Percentiles rank a stretch among this genome's conserved stretches.
These are phyloP conservation scores for Brassica incana DNA, from an alignment of 345 rosid genomes.

Conservation along the genomic window DNA sequence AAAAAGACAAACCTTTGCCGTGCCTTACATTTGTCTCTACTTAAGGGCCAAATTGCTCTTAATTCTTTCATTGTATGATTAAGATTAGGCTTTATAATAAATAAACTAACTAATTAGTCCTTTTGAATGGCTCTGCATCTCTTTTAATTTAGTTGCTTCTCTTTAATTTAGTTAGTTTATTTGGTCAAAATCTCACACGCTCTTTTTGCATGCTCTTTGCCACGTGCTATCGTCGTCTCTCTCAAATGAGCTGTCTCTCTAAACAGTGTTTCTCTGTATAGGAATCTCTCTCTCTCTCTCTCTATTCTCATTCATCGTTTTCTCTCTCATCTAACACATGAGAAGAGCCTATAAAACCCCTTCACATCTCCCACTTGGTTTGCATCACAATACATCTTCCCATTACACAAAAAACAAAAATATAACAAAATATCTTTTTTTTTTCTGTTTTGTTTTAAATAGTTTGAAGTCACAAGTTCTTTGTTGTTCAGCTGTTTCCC, in stretches of 20 bases:
- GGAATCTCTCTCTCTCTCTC: conserved; percentile 13
- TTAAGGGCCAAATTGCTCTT: conserved; percentile 8
- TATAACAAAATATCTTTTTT: not conserved
- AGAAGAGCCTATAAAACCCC: conserved; percentile 39
- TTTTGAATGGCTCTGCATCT: not conserved
- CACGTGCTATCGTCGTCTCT: conserved; percentile 42
- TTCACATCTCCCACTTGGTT: conserved; percentile 33
- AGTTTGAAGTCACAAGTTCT: conserved; percentile 31
- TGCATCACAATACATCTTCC: conserved; percentile 29
- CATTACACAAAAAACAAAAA: not conserved
- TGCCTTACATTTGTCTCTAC: conserved; percentile 4
- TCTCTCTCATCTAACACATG: conserved; percentile 14
- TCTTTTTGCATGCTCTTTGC: conserved; percentile 41
- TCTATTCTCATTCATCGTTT: not conserved
- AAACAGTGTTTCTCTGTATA: conserved; percentile 27
- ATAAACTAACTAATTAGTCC: conserved; percentile 6
- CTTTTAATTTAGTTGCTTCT: not conserved
- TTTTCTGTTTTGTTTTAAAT: not conserved
- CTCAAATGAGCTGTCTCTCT: conserved; percentile 38
- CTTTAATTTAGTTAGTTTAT: conserved; percentile 3
- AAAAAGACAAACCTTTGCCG: not conserved
- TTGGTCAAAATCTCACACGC: conserved; percentile 40
- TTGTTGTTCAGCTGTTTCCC: conserved; percentile 32
- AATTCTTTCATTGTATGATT: not conserved
- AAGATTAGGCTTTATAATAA: not conserved